Evolutionary conservation across 2,329 filamentous ascomycete genomes (phyloP), one percentile per base, ranked within the genome.

Genomic region (Sporothrix dimorphospora): DNA sequence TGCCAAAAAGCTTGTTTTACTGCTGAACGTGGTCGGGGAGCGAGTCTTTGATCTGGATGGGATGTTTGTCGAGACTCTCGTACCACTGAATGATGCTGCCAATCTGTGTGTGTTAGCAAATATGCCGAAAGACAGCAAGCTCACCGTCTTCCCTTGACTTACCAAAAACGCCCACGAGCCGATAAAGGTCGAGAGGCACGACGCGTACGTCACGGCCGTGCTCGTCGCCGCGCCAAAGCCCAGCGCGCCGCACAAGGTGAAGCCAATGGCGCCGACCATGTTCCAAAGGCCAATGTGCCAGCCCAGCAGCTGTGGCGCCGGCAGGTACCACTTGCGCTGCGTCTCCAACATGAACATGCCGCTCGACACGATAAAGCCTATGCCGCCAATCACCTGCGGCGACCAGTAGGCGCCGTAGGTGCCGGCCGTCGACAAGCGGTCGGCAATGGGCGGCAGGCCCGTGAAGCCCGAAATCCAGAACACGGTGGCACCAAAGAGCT

Each of bases 271-370:
- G 0, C 90, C 90, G 24, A 91, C 81, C 1, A 90, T 78, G 75
- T 91, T 92, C 88, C 89, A 92, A 9, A 86, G 79, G 0, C 88
- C 90, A 75, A 92, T 86, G 78, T 91, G 88, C 90, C 90, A 92
- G 3, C 90, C 90, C 1, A 92, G 82, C 0, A 88, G 81, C 3
- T 79, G 77, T 3, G 82, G 82, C 0, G 88, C 87, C 0, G 90
- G 89, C 14, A 82, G 80, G 75, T 87, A 91, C 90, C 90, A 92
- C 61, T 82, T 85, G 53, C 83, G 78, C 79, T 92, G 90, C 2
- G 89, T 90, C 78, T 92, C 90, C 8, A 92, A 76, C 85, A 91
- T 91, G 79, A 91, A 91, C 1, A 92, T 79, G 2, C 81, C 76
- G 27, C 85, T 82, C 7, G 83, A 90, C 30, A 89, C 76, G 73